phyloP scores from a whole-genome alignment of 805 yeast genomes.

The Nakazawaea molendinolei region DNA sequence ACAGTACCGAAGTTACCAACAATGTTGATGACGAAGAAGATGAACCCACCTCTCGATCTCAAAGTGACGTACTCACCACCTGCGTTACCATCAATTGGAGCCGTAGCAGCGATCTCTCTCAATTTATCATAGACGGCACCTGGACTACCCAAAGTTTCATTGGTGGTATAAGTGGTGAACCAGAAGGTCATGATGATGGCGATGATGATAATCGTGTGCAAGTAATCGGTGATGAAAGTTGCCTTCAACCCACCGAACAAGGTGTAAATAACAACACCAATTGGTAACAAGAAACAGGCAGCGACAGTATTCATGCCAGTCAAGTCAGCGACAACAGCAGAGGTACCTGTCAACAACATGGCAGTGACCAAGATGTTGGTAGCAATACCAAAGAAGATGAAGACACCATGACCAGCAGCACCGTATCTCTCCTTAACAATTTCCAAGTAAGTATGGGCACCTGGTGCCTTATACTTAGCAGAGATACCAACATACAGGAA shows the following conservation, averaged over 20 bases:
- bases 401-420: slow-evolving; percentile 59
- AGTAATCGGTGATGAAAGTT: slow-evolving; percentile 72
- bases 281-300: slow-evolving; percentile 73
- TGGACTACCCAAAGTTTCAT: slow-evolving; percentile 71
- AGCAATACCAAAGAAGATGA: slow-evolving; percentile 74
- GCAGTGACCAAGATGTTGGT: slow-evolving; percentile 89
- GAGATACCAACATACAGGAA: slow-evolving; percentile 86
- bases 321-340: slow-evolving; percentile 71
- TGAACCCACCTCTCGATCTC: slow-evolving; percentile 80
- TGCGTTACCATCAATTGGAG: slow-evolving; percentile 74
- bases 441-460: slow-evolving; percentile 87
- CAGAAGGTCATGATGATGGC: slow-evolving; percentile 77
- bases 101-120: slow-evolving; percentile 46
- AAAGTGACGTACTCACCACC: slow-evolving; percentile 86
- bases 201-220: slow-evolving; percentile 75
- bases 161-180: slow-evolving; percentile 71
- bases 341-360: slow-evolving; percentile 86
- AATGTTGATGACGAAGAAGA: slow-evolving; percentile 80
- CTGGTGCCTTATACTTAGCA: slow-evolving; percentile 84
- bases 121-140: slow-evolving; percentile 71
- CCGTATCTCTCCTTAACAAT: slow-evolving; percentile 81
- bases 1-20: slow-evolving; percentile 91
- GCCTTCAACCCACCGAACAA: slow-evolving; percentile 80
- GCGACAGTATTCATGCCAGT: slow-evolving; percentile 81
- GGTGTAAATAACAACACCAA: slow-evolving; percentile 72